phyloP scores from a whole-genome alignment of 805 yeast genomes.

The Wickerhamiella dianesei region DNA sequence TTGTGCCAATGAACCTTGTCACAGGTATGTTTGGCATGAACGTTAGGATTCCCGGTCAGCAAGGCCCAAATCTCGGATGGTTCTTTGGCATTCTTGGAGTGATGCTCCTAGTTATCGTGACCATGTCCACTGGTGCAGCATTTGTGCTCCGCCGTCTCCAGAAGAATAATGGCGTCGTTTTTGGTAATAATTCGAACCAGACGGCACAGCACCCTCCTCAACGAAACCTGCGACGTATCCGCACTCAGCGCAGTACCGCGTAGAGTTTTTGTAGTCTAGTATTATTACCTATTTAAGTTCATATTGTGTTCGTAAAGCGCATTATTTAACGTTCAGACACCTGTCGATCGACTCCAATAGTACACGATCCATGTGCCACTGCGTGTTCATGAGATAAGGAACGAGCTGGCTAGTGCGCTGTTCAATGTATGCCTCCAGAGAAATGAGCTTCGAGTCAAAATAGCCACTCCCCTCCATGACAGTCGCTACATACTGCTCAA shows the following conservation, averaged over 20 bases:
- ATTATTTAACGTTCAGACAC: no score
- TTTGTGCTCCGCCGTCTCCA: conserved; percentile 7
- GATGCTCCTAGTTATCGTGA: conserved; percentile 30
- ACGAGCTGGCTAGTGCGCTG: conserved; percentile 26
- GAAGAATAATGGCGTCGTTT: neutral
- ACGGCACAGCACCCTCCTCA: neutral
- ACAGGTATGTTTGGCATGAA: conserved; percentile 96
- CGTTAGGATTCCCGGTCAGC: conserved; percentile 69
- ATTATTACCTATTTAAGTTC: neutral
- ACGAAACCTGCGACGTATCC: neutral
- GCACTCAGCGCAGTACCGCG: neutral
- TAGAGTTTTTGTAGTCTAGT: neutral
- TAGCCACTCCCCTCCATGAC: neutral
- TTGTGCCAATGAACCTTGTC: conserved; percentile 78
- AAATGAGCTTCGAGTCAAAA: neutral
- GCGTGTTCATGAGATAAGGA: conserved; percentile 18
- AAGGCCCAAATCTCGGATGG: conserved; percentile 38
- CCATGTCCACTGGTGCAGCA: conserved; percentile 30
- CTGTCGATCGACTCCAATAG: neutral
- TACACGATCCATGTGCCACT: conserved; percentile 6
- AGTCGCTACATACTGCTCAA: conserved; percentile 8
- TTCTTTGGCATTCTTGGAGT: conserved; percentile 55
- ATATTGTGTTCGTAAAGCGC: neutral
- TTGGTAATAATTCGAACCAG: neutral
- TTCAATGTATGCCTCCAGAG: conserved; percentile 31